Percentiles rank a stretch among this genome's conserved stretches.
phyloP scores from a whole-genome alignment of 192 early-diverging fungal species.

The Piromyces finnis region DNA sequence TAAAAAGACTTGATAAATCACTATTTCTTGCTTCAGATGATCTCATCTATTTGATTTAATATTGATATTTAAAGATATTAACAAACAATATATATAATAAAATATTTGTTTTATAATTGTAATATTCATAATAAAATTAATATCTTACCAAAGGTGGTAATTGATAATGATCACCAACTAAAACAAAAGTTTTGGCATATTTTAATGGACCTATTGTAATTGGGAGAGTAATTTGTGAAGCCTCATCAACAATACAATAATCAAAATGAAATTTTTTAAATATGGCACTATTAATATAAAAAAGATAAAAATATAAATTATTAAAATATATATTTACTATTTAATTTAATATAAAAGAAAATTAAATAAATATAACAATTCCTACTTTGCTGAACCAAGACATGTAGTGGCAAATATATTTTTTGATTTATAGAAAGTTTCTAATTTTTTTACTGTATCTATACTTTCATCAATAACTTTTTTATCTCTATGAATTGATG shows the following conservation, averaged over 20 bases:
- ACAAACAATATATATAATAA: too few species aligned
- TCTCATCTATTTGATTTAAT: conserved; percentile 31
- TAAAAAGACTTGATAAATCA: conserved; percentile 54
- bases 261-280: conserved; percentile 68
- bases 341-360: background rate
- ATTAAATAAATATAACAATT: conserved; percentile 1
- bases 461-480: conserved; percentile 12
- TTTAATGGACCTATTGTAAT: conserved; percentile 75
- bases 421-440: conserved; percentile 32
- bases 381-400: conserved; percentile 68
- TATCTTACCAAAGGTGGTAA: conserved; percentile 67
- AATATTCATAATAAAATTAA: background rate
- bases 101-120: too few species aligned
- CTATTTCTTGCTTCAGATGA: conserved; percentile 28
- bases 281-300: conserved; percentile 21
- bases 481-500: conserved; percentile 12
- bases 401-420: conserved; percentile 77
- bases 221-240: conserved; percentile 83
- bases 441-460: conserved; percentile 37
- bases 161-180: conserved; percentile 94
- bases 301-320: background rate
- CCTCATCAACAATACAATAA: conserved; percentile 93
- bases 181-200: conserved; percentile 61
- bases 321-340: background rate
- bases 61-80: too few species aligned